These are phyloP conservation scores for Colletotrichum sp. DNA, from an alignment of 2,329 filamentous ascomycete genomes.

Conservation along the genomic window DNA sequence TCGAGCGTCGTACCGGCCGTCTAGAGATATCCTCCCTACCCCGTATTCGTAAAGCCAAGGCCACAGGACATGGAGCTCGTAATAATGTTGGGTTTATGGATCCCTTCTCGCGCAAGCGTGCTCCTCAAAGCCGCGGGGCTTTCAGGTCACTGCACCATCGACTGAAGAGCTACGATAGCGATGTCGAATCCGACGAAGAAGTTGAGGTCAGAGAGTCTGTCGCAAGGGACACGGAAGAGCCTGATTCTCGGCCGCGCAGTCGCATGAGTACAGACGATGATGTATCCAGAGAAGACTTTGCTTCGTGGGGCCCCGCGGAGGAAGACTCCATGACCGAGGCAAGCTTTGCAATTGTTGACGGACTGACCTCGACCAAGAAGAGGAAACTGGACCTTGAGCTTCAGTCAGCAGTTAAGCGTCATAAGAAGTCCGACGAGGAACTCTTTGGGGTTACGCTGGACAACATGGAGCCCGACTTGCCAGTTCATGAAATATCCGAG, in stretches of 20 bases:
- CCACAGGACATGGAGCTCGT: slow-evolving; percentile 54
- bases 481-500: slow-evolving; percentile 51
- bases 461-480: slow-evolving; percentile 55
- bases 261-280: slow-evolving; percentile 65
- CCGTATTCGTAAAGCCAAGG: slow-evolving; percentile 75
- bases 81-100: slow-evolving; percentile 68
- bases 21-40: slow-evolving; percentile 70
- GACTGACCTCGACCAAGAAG: slow-evolving; percentile 61
- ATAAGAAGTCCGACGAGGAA: slow-evolving; percentile 81
- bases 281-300: slow-evolving; percentile 54
- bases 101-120: slow-evolving; percentile 68
- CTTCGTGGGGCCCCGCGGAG: slow-evolving; percentile 54
- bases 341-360: slow-evolving; percentile 70
- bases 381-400: slow-evolving; percentile 76
- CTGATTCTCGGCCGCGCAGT: slow-evolving; percentile 81
- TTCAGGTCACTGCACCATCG: slow-evolving; percentile 85
- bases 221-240: slow-evolving; percentile 81
- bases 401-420: slow-evolving; percentile 75
- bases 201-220: slow-evolving; percentile 62
- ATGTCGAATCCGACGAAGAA: slow-evolving; percentile 91
- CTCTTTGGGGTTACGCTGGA: slow-evolving; percentile 71
- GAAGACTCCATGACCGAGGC: slow-evolving; percentile 75
- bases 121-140: slow-evolving; percentile 60
- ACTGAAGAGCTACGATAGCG: slow-evolving; percentile 74
- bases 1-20: slow-evolving; percentile 63